A percentile compares a stretch with the other conserved stretches of the same genome.
Evolutionary conservation across 306 rosid genomes (phyloP).

Genomic region (Sechiopsis laciniata): DNA sequence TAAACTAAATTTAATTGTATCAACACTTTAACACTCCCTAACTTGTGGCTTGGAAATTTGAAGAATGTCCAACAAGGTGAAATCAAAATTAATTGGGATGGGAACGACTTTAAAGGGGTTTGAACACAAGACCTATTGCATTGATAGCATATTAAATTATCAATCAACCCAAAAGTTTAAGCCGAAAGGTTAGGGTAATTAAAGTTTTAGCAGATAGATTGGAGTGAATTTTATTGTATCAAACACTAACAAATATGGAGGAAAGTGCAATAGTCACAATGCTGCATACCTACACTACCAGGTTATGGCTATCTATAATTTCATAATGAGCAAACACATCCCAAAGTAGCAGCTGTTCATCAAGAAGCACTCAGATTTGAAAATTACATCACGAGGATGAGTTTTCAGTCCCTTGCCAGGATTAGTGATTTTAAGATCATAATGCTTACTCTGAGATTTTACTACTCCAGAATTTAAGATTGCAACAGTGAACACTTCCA

Average conservation of each 20-base stretch:
- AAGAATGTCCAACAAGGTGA: too few species aligned
- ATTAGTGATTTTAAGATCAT: not conserved
- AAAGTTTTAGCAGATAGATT: too few species aligned
- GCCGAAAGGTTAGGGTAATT: too few species aligned
- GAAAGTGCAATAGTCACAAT: not conserved
- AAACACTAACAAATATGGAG: not conserved
- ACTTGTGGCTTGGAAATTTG: too few species aligned
- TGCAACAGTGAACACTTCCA: not conserved
- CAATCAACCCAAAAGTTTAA: too few species aligned
- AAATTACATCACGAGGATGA: not conserved
- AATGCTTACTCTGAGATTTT: not conserved
- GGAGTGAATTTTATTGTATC: too few species aligned
- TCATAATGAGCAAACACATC: not conserved
- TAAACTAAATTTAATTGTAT: too few species aligned
- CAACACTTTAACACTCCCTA: too few species aligned
- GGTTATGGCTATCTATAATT: slow-evolving; percentile 1
- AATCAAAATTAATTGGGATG: too few species aligned
- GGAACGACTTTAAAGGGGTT: too few species aligned
- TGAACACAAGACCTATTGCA: too few species aligned
- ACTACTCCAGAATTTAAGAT: not conserved
- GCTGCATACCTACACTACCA: not conserved
- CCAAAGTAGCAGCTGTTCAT: not conserved
- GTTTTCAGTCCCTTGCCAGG: not conserved
- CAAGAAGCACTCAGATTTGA: not conserved
- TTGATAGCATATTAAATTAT: too few species aligned